Conservation (phyloP, 2,329 filamentous ascomycete species). For the Didymella lethalis region DNA sequence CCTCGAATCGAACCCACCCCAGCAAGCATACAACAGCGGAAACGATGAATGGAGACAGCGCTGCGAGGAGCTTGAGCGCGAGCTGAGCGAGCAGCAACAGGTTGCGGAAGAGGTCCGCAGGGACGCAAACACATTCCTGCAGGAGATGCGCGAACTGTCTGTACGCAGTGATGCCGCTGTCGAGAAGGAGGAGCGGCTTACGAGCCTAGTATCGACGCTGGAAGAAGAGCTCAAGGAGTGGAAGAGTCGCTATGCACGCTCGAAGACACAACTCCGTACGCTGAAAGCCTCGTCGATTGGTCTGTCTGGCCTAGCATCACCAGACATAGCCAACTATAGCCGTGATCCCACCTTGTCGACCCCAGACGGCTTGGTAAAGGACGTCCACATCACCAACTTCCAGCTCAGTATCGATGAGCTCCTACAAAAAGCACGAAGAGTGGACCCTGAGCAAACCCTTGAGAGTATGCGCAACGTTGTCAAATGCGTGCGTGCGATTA, state of each 20-base stretch:
- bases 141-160: conserved; percentile 88
- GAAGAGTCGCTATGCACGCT: conserved; percentile 86
- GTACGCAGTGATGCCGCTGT: conserved; percentile 79
- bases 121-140: conserved; percentile 82
- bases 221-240: conserved; percentile 87
- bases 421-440: conserved; percentile 75
- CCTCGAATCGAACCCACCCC: conserved; percentile 38
- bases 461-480: conserved; percentile 89
- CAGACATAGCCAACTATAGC: conserved; percentile 71
- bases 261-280: conserved; percentile 85
- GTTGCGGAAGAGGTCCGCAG: conserved; percentile 86
- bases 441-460: conserved; percentile 77
- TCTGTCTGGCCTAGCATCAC: conserved; percentile 65
- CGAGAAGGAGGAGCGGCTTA: conserved; percentile 82
- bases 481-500: conserved; percentile 81
- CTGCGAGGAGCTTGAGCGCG: conserved; percentile 56
- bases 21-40: conserved; percentile 30
- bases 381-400: conserved; percentile 93
- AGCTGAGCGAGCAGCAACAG: conserved; percentile 80
- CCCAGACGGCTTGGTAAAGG: conserved; percentile 81
- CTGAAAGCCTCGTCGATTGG: conserved; percentile 83
- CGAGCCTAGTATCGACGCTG: conserved; percentile 75
- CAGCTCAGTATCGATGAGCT: conserved; percentile 94
- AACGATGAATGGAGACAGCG: conserved; percentile 49
- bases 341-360: conserved; percentile 73